phyloP scores from a whole-genome alignment of 805 yeast species.

The Pichia heedii region DNA sequence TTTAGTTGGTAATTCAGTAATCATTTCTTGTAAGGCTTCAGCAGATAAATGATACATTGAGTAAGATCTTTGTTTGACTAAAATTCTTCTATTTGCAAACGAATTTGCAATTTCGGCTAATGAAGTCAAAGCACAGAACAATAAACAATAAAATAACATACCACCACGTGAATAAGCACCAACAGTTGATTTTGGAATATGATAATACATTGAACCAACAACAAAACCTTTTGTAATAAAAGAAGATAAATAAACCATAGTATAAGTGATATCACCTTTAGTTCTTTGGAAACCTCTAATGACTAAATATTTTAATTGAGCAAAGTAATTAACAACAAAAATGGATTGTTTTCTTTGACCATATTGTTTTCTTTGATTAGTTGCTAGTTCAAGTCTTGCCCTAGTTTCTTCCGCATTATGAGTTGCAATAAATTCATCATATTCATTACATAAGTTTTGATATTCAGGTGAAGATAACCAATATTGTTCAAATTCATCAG shows the following conservation, averaged over 20 bases:
- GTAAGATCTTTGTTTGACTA: constrained; percentile 54
- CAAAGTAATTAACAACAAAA: constrained; percentile 33
- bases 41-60: constrained; percentile 58
- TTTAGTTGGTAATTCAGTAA: constrained; percentile 53
- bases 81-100: constrained; percentile 51
- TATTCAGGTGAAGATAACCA: constrained; percentile 54
- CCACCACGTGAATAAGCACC: constrained; percentile 59
- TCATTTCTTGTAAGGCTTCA: constrained; percentile 51
- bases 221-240: constrained; percentile 50
- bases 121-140: constrained; percentile 54
- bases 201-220: constrained; percentile 52
- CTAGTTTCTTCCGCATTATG: constrained; percentile 33
- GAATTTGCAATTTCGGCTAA: constrained; percentile 55
- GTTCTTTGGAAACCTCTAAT: constrained; percentile 50
- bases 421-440: constrained; percentile 31
- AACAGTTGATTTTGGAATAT: constrained; percentile 39
- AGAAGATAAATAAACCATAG: constrained; percentile 44
- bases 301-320: constrained; percentile 44
- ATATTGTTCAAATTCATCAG: constrained; percentile 47
- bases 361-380: constrained; percentile 30
- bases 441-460: constrained; percentile 28
- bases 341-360: constrained; percentile 30
- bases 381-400: constrained; percentile 35
- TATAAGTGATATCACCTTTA: constrained; percentile 51
- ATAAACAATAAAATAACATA: constrained; percentile 48